Evolutionary conservation across 768 basidiomycete genomes (phyloP), one percentile per base, ranked within the genome.

Genomic region (Sistotremastrum suecicum): DNA sequence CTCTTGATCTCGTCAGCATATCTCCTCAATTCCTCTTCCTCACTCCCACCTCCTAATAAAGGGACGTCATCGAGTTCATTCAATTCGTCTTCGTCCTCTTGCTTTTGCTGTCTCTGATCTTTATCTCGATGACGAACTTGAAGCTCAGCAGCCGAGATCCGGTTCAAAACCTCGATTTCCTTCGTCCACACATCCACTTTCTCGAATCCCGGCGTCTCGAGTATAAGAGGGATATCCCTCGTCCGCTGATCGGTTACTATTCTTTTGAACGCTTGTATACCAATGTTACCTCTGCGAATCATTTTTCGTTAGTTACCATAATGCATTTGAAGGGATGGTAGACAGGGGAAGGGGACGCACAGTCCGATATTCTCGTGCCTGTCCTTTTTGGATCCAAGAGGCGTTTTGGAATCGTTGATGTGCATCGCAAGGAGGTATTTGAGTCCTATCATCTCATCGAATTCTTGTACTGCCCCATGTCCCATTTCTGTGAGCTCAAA

Each of bases 351-450:
- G 34, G 41, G 37, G 4, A 70, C 82, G 50, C 55, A 85, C 82
- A 84, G 58, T 20, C 89, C 89, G 35, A 91, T 79, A 50, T 87
- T 90, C 59, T 88, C 78, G 52, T 91, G 89, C 36, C 84, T 63
- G 54, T 91, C 89, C 51, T 75, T 79, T 52, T 72, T 79, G 8
- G 80, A 79, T 3, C 67, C 72, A 8, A 75, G 66, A 1, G 63
- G 66, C 6, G 70, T 72, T 58, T 86, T 85, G 8, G 83, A 83
- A 57, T 90, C 88, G 56, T 92, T 92, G 39, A 90, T 57, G 54
- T 92, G 89, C 74, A 90, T 81, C 1, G 80, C 88, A 3, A 76
- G 70, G 10, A 91, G 74, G 56, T 87, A 90, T 8, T 67, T 57
- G 29, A 85, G 53, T 2, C 89, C 85, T 3, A 92, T 68, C 48